Evolutionary conservation across 805 yeast species (phyloP).

Genomic region (Candida tammaniensis): DNA sequence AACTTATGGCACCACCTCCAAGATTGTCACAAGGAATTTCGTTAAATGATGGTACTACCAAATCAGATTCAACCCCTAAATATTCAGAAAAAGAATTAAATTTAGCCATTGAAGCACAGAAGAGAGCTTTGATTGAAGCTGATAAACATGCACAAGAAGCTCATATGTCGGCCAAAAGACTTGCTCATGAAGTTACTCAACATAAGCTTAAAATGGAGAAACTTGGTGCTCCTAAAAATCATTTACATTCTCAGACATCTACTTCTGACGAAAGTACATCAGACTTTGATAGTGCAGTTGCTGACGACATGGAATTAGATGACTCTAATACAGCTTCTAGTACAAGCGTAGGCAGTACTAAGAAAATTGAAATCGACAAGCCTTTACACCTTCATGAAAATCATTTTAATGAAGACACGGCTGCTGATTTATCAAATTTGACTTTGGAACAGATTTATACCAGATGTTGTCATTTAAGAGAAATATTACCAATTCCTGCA

Average conservation of each 20-base stretch:
- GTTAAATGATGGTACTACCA: conserved; percentile 26
- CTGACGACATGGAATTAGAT: conserved; percentile 17
- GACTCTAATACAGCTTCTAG: conserved; percentile 7
- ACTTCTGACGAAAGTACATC: conserved; percentile 1
- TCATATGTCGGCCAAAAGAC: conserved; percentile 64
- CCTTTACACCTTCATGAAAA: conserved; percentile 65
- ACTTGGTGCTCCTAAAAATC: conserved; percentile 11
- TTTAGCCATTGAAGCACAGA: conserved; percentile 59
- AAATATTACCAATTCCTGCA: conserved; percentile 88
- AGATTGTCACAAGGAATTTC: conserved; percentile 69
- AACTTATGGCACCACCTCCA: conserved; percentile 59
- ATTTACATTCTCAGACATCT: conserved; percentile 5
- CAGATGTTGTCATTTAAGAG: conserved; percentile 89
- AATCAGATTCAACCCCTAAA: conserved; percentile 20
- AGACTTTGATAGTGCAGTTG: conserved; percentile 2
- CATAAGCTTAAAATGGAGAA: conserved; percentile 28
- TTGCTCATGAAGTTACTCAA: conserved; percentile 61
- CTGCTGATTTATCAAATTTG: conserved; percentile 18
- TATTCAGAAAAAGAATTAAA: conserved; percentile 48
- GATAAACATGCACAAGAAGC: conserved; percentile 76
- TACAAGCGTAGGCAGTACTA: neutral
- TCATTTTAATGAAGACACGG: conserved; percentile 37
- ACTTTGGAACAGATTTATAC: conserved; percentile 58
- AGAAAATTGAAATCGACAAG: conserved; percentile 57
- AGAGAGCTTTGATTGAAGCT: conserved; percentile 54